phyloP scores from a whole-genome alignment of 352 stramenopile species.

The Discostella stelligera region DNA sequence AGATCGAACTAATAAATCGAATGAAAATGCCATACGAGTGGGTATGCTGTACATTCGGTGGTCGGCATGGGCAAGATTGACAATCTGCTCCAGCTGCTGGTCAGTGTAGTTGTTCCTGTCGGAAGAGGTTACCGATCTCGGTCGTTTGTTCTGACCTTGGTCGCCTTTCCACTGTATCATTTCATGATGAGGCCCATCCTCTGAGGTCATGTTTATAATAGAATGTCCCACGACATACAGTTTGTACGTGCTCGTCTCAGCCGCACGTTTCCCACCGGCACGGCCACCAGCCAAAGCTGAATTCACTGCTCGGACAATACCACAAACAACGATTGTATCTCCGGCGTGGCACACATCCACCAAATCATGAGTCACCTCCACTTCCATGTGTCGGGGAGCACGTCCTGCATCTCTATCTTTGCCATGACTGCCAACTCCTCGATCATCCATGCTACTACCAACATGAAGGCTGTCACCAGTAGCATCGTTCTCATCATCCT shows the following conservation, averaged over 20 bases:
- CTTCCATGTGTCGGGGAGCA: constrained; percentile 88
- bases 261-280: constrained; percentile 86
- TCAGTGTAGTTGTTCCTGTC: constrained; percentile 81
- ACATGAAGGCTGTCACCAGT: background rate
- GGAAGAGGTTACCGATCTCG: constrained; percentile 26
- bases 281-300: constrained; percentile 88
- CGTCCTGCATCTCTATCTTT: constrained; percentile 71
- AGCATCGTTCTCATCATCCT: constrained; percentile 31
- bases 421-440: constrained; percentile 21
- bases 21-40: constrained; percentile 84
- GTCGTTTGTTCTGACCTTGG: constrained; percentile 30
- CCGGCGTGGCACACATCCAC: constrained; percentile 94
- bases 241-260: constrained; percentile 90
- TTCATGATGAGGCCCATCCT: constrained; percentile 25
- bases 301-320: constrained; percentile 93
- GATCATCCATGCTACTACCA: constrained; percentile 18
- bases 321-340: constrained; percentile 91
- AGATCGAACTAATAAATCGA: constrained; percentile 92
- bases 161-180: constrained; percentile 10
- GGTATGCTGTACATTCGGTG: constrained; percentile 82
- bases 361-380: constrained; percentile 87
- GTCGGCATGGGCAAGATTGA: constrained; percentile 85
- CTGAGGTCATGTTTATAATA: constrained; percentile 81
- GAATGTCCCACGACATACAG: constrained; percentile 92
- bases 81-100: constrained; percentile 90